These are phyloP conservation scores for Botrytis sinoallii DNA, from an alignment of 2,329 filamentous ascomycete genomes.

Conservation along the genomic window DNA sequence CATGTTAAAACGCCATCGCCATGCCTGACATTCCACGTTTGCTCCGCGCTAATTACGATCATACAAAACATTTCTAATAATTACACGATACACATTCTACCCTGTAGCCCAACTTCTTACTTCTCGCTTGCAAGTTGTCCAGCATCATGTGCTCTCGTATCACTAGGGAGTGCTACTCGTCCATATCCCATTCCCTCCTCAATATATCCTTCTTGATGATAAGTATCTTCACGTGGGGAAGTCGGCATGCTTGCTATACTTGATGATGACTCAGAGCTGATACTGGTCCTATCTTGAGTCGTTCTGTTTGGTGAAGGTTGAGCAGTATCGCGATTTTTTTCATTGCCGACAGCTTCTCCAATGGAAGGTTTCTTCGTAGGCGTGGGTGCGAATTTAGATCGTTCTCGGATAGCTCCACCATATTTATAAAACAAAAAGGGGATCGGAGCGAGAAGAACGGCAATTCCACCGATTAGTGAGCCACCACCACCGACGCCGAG, in stretches of 20 bases:
- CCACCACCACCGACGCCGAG: constrained; percentile 52
- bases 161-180: neutral
- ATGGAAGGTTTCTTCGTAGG: neutral
- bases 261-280: constrained; percentile 35
- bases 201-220: constrained; percentile 16
- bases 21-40: neutral
- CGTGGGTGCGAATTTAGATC: constrained; percentile 35
- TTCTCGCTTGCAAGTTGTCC: constrained; percentile 12
- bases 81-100: neutral
- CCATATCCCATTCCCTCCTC: constrained; percentile 16
- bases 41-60: neutral
- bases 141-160: constrained; percentile 11
- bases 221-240: constrained; percentile 15
- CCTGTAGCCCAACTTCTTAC: neutral
- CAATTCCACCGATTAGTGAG: constrained; percentile 48
- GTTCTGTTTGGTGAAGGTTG: neutral
- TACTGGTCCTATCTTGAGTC: neutral
- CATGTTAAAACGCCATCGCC: neutral
- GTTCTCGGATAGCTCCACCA: constrained; percentile 32
- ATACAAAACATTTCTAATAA: neutral
- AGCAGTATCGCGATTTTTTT: neutral
- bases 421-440: constrained; percentile 37
- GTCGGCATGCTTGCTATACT: constrained; percentile 44
- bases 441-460: constrained; percentile 39
- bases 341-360: neutral